These are phyloP conservation scores for Adansonia madagascariensis DNA, from an alignment of 441 rosid genomes.

Conservation along the genomic window DNA sequence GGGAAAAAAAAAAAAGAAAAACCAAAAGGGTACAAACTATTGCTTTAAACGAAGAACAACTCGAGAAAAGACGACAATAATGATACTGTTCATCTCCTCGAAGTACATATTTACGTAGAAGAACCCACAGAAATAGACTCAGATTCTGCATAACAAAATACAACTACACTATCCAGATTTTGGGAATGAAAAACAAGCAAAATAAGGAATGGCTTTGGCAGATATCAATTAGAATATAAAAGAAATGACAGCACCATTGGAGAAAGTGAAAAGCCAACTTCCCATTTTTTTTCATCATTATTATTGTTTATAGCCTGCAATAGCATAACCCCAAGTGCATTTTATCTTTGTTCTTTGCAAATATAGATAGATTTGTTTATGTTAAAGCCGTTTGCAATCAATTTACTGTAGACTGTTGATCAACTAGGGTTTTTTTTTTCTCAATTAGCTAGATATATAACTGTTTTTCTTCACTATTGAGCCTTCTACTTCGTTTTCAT, in stretches of 20 bases:
- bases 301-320: neutral
- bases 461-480: neutral
- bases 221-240: slow-evolving; percentile 8
- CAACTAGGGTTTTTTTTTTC: neutral
- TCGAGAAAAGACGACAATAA: slow-evolving; percentile 30
- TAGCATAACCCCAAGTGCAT: neutral
- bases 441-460: neutral
- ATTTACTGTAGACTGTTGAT: neutral
- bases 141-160: slow-evolving; percentile 19
- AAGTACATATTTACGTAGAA: slow-evolving; percentile 23
- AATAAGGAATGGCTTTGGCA: slow-evolving; percentile 22
- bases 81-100: slow-evolving; percentile 35
- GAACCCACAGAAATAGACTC: slow-evolving; percentile 14
- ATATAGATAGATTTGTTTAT: neutral
- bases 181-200: slow-evolving; percentile 14
- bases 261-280: slow-evolving; percentile 20
- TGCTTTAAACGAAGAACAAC: slow-evolving; percentile 26
- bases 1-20: neutral
- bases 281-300: neutral
- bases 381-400: neutral
- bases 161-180: slow-evolving; percentile 26
- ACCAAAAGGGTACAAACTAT: neutral
- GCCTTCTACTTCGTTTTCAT: neutral
- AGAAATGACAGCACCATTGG: neutral
- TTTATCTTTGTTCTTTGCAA: slow-evolving; percentile 1